A percentile compares a stretch with the other conserved stretches of the same genome.
phyloP scores from a whole-genome alignment of 495 filamentous ascomycete species.

The Paragyromitra xinjiangensis region DNA sequence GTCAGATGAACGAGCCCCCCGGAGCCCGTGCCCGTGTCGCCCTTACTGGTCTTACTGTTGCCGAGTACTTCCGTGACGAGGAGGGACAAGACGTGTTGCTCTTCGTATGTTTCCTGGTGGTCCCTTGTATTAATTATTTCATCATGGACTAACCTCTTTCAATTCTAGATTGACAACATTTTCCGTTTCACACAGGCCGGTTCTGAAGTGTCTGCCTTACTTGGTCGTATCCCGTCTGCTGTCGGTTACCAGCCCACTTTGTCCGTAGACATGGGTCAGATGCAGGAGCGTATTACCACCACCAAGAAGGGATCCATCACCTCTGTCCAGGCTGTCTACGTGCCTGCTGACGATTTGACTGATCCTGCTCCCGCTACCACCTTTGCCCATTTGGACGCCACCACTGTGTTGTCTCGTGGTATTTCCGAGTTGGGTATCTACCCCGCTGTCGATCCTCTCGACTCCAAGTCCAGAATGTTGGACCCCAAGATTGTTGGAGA shows the following conservation, averaged over 20 bases:
- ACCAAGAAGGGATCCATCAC: conserved; percentile 99
- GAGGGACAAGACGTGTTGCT: conserved; percentile 86
- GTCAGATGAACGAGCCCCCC: conserved; percentile 99
- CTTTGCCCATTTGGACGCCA: conserved; percentile 99
- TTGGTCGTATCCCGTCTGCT: conserved; percentile 99
- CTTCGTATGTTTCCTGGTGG: conserved; percentile 54
- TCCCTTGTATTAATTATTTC: not conserved
- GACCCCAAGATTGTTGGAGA: conserved; percentile 97
- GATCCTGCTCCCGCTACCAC: conserved; percentile 99
- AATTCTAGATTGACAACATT: conserved; percentile 96
- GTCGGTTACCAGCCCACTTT: conserved; percentile 99
- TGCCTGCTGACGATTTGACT: conserved; percentile 99
- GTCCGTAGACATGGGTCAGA: conserved; percentile 99
- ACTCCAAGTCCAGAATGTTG: conserved; percentile 99
- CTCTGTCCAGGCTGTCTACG: conserved; percentile 99
- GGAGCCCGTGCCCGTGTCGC: conserved; percentile 99
- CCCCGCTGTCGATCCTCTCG: conserved; percentile 98
- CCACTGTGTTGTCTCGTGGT: conserved; percentile 99
- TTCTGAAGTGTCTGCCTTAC: conserved; percentile 99
- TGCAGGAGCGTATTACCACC: conserved; percentile 99
- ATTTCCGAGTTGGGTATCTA: conserved; percentile 99
- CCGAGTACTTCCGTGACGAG: conserved; percentile 96
- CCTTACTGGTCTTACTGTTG: conserved; percentile 89
- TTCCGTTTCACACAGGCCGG: conserved; percentile 99
- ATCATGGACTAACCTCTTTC: conserved; percentile 64